Evolutionary conservation across 345 rosid genomes (phyloP), one percentile per base, ranked within the genome.

Genomic region (Trapa incisa): DNA sequence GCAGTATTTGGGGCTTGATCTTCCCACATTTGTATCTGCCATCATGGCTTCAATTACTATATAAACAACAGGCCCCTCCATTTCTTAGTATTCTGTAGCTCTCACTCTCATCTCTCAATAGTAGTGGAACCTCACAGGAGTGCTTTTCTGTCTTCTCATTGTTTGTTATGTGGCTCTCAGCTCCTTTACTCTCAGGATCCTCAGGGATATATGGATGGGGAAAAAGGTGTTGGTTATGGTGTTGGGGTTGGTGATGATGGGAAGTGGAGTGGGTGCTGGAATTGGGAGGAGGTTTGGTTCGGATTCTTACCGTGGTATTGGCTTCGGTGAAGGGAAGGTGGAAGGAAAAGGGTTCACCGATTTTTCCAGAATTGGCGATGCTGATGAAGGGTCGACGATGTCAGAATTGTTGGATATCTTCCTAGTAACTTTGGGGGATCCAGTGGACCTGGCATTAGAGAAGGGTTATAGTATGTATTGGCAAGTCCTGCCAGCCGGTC

Each of bases 121-220:
- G 38, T 65, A 57, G 82, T 84, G 95, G 75, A 74, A 2, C 35
- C 45, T 56, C 75, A 54, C 68, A 80, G 64, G 71, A 66, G 76
- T 71, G 72, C 47, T 38, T 74, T 71, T 74, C 37, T 70, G 73
- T 66, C 70, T 86, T 1, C 36, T 83, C 37, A 65, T 86, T 13
- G 71, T 80, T 63, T 64, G 80, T 41, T 77, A 77, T 75, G 72
- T 75, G 32, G 75, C 74, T 80, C 78, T 73, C 42, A 73, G 74
- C 63, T 32, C 37, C 78, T 76, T n/a, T 12, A 85, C 85, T 56
- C 74, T 67, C 53, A 79, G 83, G 77, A 47, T 76, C 71, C 79
- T 81, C 4, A 47, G 70, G 76, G 85, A 80, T 68, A 54, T 71
- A 5, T n/a, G 60, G 60, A 8, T 8, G 33, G 35, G 11, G 41